Evolutionary conservation across 495 filamentous ascomycete species (phyloP).

Genomic region (Penicillium silybi): DNA sequence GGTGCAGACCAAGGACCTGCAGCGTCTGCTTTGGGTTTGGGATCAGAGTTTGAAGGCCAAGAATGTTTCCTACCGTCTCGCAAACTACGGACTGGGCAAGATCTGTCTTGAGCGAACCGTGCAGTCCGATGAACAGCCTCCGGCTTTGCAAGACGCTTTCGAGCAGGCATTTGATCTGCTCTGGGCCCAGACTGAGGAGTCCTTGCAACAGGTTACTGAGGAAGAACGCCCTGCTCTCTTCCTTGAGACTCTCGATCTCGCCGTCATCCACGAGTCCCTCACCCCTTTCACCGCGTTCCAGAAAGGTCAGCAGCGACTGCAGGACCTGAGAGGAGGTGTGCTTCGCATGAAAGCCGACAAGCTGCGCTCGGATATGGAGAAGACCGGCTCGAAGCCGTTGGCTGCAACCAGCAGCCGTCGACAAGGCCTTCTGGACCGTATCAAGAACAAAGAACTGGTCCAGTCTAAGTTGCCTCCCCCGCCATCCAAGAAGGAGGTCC

Average conservation of each 20-base stretch:
- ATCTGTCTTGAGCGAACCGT: conserved; percentile 31
- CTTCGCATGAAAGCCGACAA: conserved; percentile 40
- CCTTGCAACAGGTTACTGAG: conserved; percentile 21
- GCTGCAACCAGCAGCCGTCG: conserved; percentile 35
- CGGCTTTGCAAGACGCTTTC: conserved; percentile 33
- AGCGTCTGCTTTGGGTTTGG: conserved; percentile 41
- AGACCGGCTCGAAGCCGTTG: conserved; percentile 16
- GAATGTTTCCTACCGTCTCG: conserved; percentile 30
- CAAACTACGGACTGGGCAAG: conserved; percentile 43
- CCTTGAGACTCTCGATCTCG: conserved; percentile 32
- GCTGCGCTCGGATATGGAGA: conserved; percentile 19
- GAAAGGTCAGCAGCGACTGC: conserved; percentile 45
- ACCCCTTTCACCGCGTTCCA: conserved; percentile 40
- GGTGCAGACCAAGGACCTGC: conserved; percentile 41
- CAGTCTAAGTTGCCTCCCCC: conserved; percentile 43
- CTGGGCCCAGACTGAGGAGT: conserved; percentile 35
- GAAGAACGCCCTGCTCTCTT: conserved; percentile 24
- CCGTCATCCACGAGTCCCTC: conserved; percentile 39
- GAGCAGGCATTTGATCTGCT: conserved; percentile 36
- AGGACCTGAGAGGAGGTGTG: conserved; percentile 42
- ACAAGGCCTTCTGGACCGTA: conserved; percentile 40
- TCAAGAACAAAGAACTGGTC: conserved; percentile 42
- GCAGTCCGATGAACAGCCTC: conserved; percentile 22
- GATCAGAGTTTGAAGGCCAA: conserved; percentile 24
- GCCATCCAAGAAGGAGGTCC: conserved; percentile 39